Base-by-base conservation (phyloP, 2,329 filamentous ascomycete genomes). In the Cladosporium halotolerans region DNA sequence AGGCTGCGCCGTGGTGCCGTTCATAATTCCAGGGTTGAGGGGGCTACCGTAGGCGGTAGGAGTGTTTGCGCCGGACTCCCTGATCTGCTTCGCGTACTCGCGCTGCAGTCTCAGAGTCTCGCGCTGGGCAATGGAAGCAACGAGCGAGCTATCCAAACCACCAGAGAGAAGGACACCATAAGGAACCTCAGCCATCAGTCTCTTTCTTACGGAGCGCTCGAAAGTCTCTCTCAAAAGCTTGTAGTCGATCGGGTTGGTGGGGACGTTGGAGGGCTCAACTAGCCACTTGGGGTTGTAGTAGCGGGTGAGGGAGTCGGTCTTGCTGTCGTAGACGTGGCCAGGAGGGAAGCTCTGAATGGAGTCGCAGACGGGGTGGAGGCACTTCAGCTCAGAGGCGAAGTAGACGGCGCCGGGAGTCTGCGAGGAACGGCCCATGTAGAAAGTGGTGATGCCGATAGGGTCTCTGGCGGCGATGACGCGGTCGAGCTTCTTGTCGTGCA, bases 331-430 rank as follows among this genome's bases (percentile, higher is more conserved):
- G 66, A 99, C 76, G 71, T 99, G 92, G 38, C 93, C 93, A 0
- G 93, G 93, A 57, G 92, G 93, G 78, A 99, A 99, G 23, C 88
- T 79, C 65, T 91, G 82, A 68, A 99, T 91, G 76, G 92, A 86
- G 79, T 99, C 93, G 78, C 93, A 99, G 45, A 97, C 90, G 11
- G 87, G 83, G 73, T 92, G 83, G 66, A 99, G 76, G 67, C 85
- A 95, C 78, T 99, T 99, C 66, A 99, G 76, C 78, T 99, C 93
- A 1, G 91, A 97, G 59, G 92, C 93, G 70, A 99, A 99, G 80
- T 92, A 99, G 53, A 92, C 86, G 31, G 93, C 82, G 50, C 83
- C 84, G 39, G 90, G 89, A 62, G 91, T 86, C 69, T 84, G 76
- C 63, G 88, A 95, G 42, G 86, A 74, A 78, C 89, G 89, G 65